Conservation (phyloP, 805 yeast species). For the Peterozyma xylosa region DNA sequence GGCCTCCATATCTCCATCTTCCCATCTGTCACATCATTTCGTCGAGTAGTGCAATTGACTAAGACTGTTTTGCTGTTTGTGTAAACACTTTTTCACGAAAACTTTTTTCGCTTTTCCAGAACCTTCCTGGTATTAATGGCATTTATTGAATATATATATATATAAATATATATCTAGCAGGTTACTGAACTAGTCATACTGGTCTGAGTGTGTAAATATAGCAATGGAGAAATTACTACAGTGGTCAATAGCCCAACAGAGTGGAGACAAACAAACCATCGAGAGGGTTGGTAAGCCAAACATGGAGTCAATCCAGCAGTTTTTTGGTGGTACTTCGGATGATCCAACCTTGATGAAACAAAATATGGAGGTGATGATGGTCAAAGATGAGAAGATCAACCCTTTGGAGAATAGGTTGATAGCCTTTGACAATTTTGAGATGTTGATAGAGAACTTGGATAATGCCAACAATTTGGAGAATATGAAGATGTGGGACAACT, state of each 20-base stretch:
- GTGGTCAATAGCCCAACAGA: slow-evolving; percentile 83
- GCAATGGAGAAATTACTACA: slow-evolving; percentile 63
- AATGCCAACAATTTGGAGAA: slow-evolving; percentile 91
- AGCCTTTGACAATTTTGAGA: slow-evolving; percentile 87
- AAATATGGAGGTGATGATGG: slow-evolving; percentile 51
- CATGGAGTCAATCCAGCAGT: slow-evolving; percentile 64
- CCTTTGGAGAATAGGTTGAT: slow-evolving; percentile 55
- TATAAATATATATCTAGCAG: too few relatives aligned
- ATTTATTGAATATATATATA: too few relatives aligned
- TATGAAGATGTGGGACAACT: slow-evolving; percentile 69
- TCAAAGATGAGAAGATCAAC: slow-evolving; percentile 40
- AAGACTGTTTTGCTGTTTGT: too few relatives aligned
- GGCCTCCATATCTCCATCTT: too few relatives aligned
- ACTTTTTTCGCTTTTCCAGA: too few relatives aligned
- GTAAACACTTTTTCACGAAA: too few relatives aligned
- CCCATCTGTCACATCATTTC: too few relatives aligned
- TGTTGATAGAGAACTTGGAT: slow-evolving; percentile 88
- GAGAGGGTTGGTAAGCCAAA: slow-evolving; percentile 56
- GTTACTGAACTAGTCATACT: too few relatives aligned
- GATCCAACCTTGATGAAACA: slow-evolving; percentile 86
- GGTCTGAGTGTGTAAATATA: too few relatives aligned
- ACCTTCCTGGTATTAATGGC: too few relatives aligned
- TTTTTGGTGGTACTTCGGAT: slow-evolving; percentile 72
- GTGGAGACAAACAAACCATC: slow-evolving; percentile 63
- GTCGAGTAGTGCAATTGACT: too few relatives aligned